phyloP scores from a whole-genome alignment of 176 grass and related monocot species.

The Carex pumila region DNA sequence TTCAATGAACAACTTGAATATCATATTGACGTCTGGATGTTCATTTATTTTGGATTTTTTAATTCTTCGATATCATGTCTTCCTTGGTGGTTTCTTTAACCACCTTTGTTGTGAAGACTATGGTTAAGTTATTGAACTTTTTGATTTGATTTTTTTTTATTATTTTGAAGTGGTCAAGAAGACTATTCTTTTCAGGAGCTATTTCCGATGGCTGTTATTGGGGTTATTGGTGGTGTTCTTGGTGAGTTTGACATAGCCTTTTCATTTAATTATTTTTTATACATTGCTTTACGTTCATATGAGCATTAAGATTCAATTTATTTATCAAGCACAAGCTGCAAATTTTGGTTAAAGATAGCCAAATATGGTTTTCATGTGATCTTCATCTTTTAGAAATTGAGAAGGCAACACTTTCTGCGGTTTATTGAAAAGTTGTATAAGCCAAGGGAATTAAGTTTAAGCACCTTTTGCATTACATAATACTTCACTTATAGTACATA shows the following conservation, averaged over 20 bases:
- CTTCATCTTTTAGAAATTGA: neutral
- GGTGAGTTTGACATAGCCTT: constrained; percentile 34
- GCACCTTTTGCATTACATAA: neutral
- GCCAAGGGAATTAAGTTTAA: neutral
- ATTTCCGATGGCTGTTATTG: constrained; percentile 93
- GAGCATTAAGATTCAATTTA: neutral
- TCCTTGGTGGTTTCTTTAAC: neutral
- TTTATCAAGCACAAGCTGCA: neutral
- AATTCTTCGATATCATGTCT: neutral
- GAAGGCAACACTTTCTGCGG: neutral
- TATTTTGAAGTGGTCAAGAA: constrained; percentile 88
- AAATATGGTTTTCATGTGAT: neutral
- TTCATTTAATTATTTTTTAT: constrained; percentile 18
- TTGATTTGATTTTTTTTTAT: constrained; percentile 31
- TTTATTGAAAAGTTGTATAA: neutral
- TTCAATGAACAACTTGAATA: neutral
- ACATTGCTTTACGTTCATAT: neutral
- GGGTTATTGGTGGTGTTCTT: constrained; percentile 93
- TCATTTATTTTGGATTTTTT: neutral
- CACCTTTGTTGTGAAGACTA: neutral
- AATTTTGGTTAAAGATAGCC: neutral
- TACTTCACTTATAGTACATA: neutral
- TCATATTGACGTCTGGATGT: neutral
- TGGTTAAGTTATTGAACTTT: neutral
- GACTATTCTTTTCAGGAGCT: constrained; percentile 98